These are phyloP conservation scores for Ceriops decandra DNA, from an alignment of 345 rosid species.

Conservation along the genomic window DNA sequence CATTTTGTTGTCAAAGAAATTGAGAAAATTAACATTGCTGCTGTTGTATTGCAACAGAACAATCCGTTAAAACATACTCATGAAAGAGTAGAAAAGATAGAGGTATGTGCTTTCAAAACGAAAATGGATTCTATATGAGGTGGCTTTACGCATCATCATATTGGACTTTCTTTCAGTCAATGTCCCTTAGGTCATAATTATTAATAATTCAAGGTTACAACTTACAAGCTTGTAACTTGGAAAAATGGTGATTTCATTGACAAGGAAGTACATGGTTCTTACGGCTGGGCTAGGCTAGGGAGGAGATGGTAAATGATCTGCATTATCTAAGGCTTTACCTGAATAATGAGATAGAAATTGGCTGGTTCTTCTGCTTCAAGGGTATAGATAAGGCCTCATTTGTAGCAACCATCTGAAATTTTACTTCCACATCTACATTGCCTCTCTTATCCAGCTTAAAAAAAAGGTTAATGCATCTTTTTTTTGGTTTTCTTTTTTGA, in stretches of 20 bases:
- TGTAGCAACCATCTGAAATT: background rate
- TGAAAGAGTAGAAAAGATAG: too few species aligned
- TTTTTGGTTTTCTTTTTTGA: too few species aligned
- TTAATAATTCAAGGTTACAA: too few species aligned
- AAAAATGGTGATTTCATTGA: background rate
- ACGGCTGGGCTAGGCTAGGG: background rate
- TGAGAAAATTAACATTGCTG: background rate
- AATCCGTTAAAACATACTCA: background rate
- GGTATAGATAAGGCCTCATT: background rate
- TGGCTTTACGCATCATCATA: too few species aligned
- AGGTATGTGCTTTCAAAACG: too few species aligned
- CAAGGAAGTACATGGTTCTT: too few species aligned
- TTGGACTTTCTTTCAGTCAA: too few species aligned
- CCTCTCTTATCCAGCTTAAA: constrained; percentile 8
- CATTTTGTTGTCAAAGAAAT: too few species aligned
- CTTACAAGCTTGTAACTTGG: background rate
- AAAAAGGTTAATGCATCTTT: background rate
- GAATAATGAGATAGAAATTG: background rate
- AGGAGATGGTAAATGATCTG: background rate
- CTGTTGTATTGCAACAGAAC: background rate
- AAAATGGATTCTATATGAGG: too few species aligned
- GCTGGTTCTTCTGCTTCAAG: background rate
- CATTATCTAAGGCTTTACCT: background rate
- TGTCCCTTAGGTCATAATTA: too few species aligned
- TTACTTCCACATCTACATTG: constrained; percentile 7